Evolutionary conservation across 495 filamentous ascomycete genomes (phyloP).

Genomic region (Tuber calosporum): DNA sequence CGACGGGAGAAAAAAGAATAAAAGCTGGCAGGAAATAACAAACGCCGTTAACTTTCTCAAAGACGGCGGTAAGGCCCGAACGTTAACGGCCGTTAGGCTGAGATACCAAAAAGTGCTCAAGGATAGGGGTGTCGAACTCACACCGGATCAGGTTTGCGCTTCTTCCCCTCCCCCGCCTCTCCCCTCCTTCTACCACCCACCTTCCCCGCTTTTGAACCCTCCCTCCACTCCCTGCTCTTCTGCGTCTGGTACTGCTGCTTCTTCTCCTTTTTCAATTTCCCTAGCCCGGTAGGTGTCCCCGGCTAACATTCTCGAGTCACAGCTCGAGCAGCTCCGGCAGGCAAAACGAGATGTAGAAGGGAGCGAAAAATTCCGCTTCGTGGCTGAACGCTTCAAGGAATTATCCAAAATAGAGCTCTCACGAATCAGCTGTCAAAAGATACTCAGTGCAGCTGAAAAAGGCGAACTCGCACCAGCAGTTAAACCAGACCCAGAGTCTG

Average conservation of each 20-base stretch:
- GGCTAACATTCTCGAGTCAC: background rate
- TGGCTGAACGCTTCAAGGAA: constrained; percentile 21
- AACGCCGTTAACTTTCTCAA: constrained; percentile 13
- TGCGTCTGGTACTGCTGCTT: background rate
- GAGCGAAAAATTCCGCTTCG: constrained; percentile 23
- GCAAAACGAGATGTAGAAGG: constrained; percentile 19
- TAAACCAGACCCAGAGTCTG: background rate
- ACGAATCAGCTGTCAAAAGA: constrained; percentile 5
- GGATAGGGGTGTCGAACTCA: constrained; percentile 21
- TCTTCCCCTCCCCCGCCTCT: background rate
- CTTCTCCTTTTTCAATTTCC: background rate
- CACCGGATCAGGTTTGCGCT: constrained; percentile 15
- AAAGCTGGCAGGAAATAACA: constrained; percentile 24
- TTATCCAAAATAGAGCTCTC: constrained; percentile 20
- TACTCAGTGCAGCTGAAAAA: constrained; percentile 12
- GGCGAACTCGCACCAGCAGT: constrained; percentile 1
- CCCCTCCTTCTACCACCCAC: background rate
- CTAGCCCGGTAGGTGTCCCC: background rate
- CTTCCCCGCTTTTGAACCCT: background rate
- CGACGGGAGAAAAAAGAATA: constrained; percentile 18
- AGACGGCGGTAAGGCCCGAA: constrained; percentile 11
- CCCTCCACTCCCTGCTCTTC: background rate
- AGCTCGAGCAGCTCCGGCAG: constrained; percentile 20
- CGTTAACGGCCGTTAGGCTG: constrained; percentile 22
- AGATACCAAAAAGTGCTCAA: constrained; percentile 29